Conservation (phyloP, 163 green algal species). For the Coccomyxa subellipsoidea region DNA sequence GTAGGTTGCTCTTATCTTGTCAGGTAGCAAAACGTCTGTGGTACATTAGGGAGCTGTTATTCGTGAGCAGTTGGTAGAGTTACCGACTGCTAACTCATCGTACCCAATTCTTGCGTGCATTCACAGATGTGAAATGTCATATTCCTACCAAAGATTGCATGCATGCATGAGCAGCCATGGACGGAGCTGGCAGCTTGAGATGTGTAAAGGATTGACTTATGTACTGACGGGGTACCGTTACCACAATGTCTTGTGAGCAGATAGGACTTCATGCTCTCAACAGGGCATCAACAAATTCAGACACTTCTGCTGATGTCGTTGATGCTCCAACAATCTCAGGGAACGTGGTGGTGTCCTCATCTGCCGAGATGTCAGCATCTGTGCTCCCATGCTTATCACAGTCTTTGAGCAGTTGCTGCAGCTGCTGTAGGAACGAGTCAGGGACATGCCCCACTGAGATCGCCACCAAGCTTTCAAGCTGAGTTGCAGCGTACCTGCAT, state of each 20-base stretch:
- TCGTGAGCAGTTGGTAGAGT: too few relatives aligned
- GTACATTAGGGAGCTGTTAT: too few relatives aligned
- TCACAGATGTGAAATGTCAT: too few relatives aligned
- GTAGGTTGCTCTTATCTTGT: neutral
- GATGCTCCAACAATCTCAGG: neutral
- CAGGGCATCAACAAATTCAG: neutral
- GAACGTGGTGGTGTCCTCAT: neutral
- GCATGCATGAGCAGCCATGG: too few relatives aligned
- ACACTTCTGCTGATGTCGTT: neutral
- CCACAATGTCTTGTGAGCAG: too few relatives aligned
- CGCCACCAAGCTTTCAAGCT: neutral
- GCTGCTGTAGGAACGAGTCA: neutral
- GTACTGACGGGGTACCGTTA: too few relatives aligned
- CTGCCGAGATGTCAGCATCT: neutral
- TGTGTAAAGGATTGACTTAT: too few relatives aligned
- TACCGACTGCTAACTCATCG: too few relatives aligned
- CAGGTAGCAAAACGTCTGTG: too few relatives aligned
- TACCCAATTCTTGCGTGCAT: too few relatives aligned
- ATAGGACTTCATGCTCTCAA: neutral
- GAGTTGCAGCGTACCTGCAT: neutral
- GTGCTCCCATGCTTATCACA: slow-evolving; percentile 3
- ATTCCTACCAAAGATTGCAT: too few relatives aligned
- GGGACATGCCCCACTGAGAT: neutral
- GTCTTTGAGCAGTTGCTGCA: neutral
- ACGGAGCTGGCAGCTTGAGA: too few relatives aligned